These are phyloP conservation scores for Metroxylon sagu DNA, from an alignment of 176 grass and related monocot species.

Conservation along the genomic window DNA sequence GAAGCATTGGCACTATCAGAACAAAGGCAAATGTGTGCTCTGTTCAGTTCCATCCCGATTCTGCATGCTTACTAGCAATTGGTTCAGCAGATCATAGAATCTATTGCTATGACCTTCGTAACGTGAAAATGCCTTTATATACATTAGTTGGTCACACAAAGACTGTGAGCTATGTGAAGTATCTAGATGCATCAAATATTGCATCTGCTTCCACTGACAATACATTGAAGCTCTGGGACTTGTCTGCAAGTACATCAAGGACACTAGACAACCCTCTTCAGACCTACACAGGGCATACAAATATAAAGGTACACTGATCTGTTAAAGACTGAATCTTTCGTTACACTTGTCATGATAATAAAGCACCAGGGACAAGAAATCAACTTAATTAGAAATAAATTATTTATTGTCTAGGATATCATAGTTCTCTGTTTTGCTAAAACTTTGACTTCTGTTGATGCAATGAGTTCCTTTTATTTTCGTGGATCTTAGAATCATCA, in stretches of 20 bases:
- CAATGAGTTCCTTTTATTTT: too few species aligned
- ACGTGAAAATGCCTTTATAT: slow-evolving; percentile 56
- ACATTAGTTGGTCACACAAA: slow-evolving; percentile 70
- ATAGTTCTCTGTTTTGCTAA: too few species aligned
- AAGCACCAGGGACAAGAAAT: too few species aligned
- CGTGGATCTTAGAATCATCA: too few species aligned
- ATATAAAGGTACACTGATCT: slow-evolving; percentile 52
- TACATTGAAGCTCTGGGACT: slow-evolving; percentile 87
- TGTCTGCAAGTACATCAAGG: slow-evolving; percentile 39
- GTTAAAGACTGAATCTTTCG: background rate
- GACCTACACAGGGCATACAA: slow-evolving; percentile 88
- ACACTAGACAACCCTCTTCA: slow-evolving; percentile 57
- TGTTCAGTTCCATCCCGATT: slow-evolving; percentile 91
- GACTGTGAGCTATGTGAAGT: slow-evolving; percentile 98
- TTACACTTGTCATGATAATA: too few species aligned
- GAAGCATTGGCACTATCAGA: slow-evolving; percentile 78
- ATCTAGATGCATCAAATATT: slow-evolving; percentile 60
- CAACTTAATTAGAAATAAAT: too few species aligned
- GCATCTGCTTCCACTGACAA: slow-evolving; percentile 87
- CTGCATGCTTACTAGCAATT: slow-evolving; percentile 56
- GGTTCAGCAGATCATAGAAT: slow-evolving; percentile 94
- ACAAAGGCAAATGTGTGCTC: slow-evolving; percentile 96
- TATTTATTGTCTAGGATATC: too few species aligned
- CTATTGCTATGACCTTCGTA: slow-evolving; percentile 95
- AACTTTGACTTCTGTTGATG: too few species aligned